Conservation (phyloP, 2,329 filamentous ascomycete species). For the Amauroascus niger region DNA sequence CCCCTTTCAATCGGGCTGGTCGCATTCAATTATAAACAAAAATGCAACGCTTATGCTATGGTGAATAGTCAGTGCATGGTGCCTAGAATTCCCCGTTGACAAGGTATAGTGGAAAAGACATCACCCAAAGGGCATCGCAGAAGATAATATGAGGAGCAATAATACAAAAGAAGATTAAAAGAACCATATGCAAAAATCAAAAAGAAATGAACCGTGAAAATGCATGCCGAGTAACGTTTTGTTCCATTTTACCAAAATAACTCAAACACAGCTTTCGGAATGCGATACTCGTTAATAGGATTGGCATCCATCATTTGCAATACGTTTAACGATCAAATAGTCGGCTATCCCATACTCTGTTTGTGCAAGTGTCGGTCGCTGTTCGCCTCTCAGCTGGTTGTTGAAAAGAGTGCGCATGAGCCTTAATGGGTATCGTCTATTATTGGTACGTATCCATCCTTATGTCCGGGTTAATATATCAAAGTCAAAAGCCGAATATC, state of each 20-base stretch:
- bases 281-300: background rate
- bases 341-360: background rate
- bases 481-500: background rate
- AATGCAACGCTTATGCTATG: conserved; percentile 7
- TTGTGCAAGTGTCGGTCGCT: background rate
- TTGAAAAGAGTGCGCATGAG: background rate
- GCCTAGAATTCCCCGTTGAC: background rate
- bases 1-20: background rate
- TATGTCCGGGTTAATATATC: background rate
- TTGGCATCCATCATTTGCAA: background rate
- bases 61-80: background rate
- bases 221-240: background rate
- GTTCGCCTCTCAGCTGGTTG: background rate
- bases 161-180: conserved; percentile 2
- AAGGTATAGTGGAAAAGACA: background rate
- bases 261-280: background rate
- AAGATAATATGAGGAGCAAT: background rate
- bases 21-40: conserved; percentile 1
- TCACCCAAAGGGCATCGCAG: background rate
- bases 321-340: background rate
- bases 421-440: background rate
- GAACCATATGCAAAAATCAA: conserved; percentile 4
- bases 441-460: background rate
- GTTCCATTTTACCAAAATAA: background rate
- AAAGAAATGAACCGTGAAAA: background rate